These are phyloP conservation scores for Epithemia pelagica DNA, from an alignment of 108 stramenopile species.

Conservation along the genomic window DNA sequence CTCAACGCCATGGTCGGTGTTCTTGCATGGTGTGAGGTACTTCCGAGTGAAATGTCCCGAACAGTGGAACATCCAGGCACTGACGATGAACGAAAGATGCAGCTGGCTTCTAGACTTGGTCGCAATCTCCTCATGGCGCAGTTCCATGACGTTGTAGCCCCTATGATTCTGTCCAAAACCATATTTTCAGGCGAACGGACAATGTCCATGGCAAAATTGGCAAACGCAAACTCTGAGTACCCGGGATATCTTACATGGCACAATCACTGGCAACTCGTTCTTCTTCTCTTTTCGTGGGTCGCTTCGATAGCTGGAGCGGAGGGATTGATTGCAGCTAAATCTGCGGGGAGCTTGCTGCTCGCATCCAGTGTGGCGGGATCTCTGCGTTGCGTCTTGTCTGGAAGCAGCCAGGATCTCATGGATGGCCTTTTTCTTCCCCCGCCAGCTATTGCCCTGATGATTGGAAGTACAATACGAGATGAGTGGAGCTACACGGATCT, in stretches of 20 bases:
- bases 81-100: constrained; percentile 37
- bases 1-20: constrained; percentile 57
- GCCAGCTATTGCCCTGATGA: constrained; percentile 39
- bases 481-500: constrained; percentile 55
- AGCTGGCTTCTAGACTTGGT: constrained; percentile 61
- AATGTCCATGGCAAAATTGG: not conserved
- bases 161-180: constrained; percentile 70
- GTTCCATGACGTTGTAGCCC: constrained; percentile 79
- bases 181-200: constrained; percentile 47
- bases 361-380: constrained; percentile 66
- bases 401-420: constrained; percentile 7
- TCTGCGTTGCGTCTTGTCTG: constrained; percentile 26
- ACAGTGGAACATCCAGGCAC: constrained; percentile 3
- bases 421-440: constrained; percentile 35
- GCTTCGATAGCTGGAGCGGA: constrained; percentile 65
- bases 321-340: constrained; percentile 47
- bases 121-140: constrained; percentile 63
- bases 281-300: constrained; percentile 73
- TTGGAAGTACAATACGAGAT: constrained; percentile 23
- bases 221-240: not conserved
- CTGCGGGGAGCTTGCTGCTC: constrained; percentile 56
- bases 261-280: constrained; percentile 59
- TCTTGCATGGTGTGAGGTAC: constrained; percentile 59
- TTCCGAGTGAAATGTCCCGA: constrained; percentile 21
- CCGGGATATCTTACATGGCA: constrained; percentile 42